phyloP scores from a whole-genome alignment of 148 eudicot species.

The Pouteria glomerata region DNA sequence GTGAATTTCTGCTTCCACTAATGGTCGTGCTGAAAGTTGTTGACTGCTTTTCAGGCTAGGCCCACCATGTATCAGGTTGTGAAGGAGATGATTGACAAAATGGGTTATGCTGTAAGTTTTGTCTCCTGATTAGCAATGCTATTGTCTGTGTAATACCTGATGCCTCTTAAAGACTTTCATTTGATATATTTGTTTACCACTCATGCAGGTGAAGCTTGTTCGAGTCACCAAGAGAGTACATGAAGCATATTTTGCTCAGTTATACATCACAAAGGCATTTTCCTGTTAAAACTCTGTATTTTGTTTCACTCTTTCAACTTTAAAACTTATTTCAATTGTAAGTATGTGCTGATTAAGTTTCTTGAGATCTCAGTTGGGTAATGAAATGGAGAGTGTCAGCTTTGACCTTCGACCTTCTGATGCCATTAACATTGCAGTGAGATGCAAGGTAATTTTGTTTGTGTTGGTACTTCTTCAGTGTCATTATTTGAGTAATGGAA shows the following conservation, averaged over 20 bases:
- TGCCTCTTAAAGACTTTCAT: background rate
- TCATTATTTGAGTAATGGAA: no score
- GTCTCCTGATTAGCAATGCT: background rate
- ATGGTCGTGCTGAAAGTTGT: background rate
- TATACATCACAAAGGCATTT: conserved; percentile 68
- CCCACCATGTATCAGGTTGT: conserved; percentile 90
- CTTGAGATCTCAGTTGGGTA: conserved; percentile 58
- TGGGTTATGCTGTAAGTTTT: conserved; percentile 81
- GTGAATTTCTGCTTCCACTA: no score
- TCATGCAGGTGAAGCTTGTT: conserved; percentile 79
- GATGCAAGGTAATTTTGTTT: conserved; percentile 99
- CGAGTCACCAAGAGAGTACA: conserved; percentile 93
- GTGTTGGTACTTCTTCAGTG: no score
- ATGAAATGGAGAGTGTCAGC: conserved; percentile 64
- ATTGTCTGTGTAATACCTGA: background rate
- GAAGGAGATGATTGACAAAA: conserved; percentile 90
- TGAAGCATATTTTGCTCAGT: conserved; percentile 84
- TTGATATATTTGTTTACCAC: background rate
- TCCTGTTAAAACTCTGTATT: background rate
- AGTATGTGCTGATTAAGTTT: no score
- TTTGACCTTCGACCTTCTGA: conserved; percentile 96
- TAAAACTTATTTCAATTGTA: background rate
- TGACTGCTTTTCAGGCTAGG: conserved; percentile 58
- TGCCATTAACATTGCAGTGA: conserved; percentile 96
- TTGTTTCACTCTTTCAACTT: background rate